Percentiles rank a stretch among this genome's conserved stretches.
Conservation (phyloP, 176 grass and related monocot species). For the Tuctoria greenei region DNA sequence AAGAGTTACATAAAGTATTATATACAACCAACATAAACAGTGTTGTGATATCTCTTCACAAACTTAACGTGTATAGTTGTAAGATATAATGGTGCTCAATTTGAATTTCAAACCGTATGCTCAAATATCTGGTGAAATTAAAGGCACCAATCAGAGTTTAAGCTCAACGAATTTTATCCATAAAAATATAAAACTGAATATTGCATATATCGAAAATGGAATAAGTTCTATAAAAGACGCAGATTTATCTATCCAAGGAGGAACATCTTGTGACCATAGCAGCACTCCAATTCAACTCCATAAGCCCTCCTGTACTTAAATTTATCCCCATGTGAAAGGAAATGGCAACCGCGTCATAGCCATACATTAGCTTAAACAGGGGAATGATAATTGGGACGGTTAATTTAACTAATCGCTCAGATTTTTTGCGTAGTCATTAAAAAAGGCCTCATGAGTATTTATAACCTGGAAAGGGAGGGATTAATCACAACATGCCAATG, state of each 20-base stretch:
- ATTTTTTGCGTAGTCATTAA: conserved; percentile 52
- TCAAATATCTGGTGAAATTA: not conserved
- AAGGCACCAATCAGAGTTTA: not conserved
- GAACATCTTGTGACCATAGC: conserved; percentile 1
- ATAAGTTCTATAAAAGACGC: not conserved
- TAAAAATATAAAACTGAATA: not conserved
- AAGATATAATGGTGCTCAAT: not conserved
- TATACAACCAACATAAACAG: not conserved
- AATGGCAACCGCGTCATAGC: conserved; percentile 19
- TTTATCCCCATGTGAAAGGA: conserved; percentile 31
- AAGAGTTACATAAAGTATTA: not conserved
- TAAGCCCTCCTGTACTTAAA: not conserved
- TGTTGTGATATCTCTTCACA: not conserved
- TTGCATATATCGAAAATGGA: not conserved
- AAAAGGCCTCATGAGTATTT: conserved; percentile 63
- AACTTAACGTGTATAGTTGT: not conserved
- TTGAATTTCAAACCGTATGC: not conserved
- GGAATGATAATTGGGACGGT: conserved; percentile 35
- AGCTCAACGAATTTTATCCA: not conserved
- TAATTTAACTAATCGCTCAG: conserved; percentile 54
- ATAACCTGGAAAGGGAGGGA: conserved; percentile 80
- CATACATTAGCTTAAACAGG: conserved; percentile 36
- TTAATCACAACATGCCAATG: conserved; percentile 79
- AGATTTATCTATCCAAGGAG: not conserved
- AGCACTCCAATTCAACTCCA: not conserved